Evolutionary conservation across 1,284 basidiomycete species (phyloP), one percentile per base, ranked within the genome.

Genomic region (Moesziomyces antarcticus): DNA sequence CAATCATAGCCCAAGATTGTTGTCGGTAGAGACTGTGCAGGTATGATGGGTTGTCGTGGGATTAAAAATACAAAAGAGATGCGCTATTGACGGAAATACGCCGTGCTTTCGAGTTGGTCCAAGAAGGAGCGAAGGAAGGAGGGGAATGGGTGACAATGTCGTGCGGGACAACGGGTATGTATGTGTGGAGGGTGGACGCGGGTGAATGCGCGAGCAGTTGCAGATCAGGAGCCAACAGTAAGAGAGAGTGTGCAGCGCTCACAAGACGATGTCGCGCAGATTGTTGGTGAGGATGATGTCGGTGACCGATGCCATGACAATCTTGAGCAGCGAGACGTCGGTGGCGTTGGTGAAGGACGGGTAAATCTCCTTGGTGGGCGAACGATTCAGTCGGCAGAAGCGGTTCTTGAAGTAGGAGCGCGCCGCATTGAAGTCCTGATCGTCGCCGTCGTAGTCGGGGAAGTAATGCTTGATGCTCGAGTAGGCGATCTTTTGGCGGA

Each of bases 321-420:
- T 93, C 79, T 92, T 88, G 64, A 97, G 86, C 87, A 95, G 88
- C n/a, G 88, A 91, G 1, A 93, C 94, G 86, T 97, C 94, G 46
- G 94, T 95, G 20, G 95, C 95, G 41, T 92, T 96, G 40, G 95
- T 97, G 68, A 91, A 90, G 84, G 92, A 94, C 6, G 73, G 73
- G 81, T 97, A 97, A 46, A 97, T 92, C 84, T 97, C 93, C 84
- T 95, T 96, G 40, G 89, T 90, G 10, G 91, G 89, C 80, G 92
- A 93, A 73, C 92, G 89, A 30, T 94, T 93, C 30, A 97, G 86
- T 64, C 89, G 87, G 56, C 89, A 89, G 85, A 98, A 97, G 56
- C 93, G 89, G 67, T 87, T 87, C 87, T 92, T 92, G 88, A 99
- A 97, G 85, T 94, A 98, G 22, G 93, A 91, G 42, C 92, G 89